These are phyloP conservation scores for Hypericum androsaemum DNA, from an alignment of 345 rosid species.

Conservation along the genomic window DNA sequence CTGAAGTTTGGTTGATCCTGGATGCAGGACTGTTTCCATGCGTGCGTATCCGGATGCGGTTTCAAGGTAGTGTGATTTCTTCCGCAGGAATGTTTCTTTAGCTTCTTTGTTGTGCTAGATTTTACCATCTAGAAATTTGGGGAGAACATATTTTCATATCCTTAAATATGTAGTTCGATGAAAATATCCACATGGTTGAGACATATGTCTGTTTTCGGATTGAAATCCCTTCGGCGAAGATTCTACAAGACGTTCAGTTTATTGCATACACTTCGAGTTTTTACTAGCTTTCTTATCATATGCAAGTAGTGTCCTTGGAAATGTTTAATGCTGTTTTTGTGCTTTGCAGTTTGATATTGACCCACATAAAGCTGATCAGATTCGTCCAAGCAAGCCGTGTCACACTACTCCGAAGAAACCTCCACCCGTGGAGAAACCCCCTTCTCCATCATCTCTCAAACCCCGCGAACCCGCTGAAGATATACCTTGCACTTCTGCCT, in stretches of 20 bases:
- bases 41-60: conserved; percentile 90
- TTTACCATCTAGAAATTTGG: too few species aligned
- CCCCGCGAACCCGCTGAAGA: conserved; percentile 41
- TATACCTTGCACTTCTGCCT: conserved; percentile 67
- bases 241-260: too few species aligned
- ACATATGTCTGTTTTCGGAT: too few species aligned
- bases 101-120: not conserved
- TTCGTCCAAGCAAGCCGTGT: conserved; percentile 59
- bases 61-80: conserved; percentile 47
- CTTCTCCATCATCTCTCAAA: conserved; percentile 13
- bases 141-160: too few species aligned
- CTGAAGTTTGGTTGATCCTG: not conserved
- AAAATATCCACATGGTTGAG: too few species aligned
- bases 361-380: conserved; percentile 36
- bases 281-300: not conserved
- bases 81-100: not conserved
- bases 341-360: conserved; percentile 53
- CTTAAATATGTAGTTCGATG: too few species aligned
- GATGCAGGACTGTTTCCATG: conserved; percentile 73
- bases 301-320: too few species aligned
- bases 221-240: too few species aligned
- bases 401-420: conserved; percentile 39
- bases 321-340: conserved; percentile 5
- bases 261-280: too few species aligned
- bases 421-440: conserved; percentile 12